Evolutionary conservation across 805 yeast genomes (phyloP), one percentile per base, ranked within the genome.

Genomic region (Spathaspora passalidarum): DNA sequence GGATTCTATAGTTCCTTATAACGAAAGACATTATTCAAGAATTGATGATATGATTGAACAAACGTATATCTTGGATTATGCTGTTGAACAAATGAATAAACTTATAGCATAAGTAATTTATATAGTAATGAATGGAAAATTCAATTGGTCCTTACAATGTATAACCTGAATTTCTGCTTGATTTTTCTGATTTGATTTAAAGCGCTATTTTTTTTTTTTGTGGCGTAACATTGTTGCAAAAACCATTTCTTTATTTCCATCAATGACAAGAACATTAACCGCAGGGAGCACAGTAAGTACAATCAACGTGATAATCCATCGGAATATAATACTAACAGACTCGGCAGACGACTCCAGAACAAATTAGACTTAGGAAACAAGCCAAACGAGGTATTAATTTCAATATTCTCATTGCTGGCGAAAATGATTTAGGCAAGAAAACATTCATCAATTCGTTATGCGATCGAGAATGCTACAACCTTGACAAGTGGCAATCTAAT

Each of bases 1-100:
- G 8, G 95, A 86, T 47, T 75, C 85, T n/a, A 78, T 94, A 45
- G 65, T 88, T 34, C 96, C 98, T 2, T 94, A 94, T 64, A 86
- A 86, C 51, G 89, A 88, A 58, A 81, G 98, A 56, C 99, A 94
- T 65, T 84, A 75, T 59, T 60, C 72, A 32, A 77, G 99, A 51
- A 68, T 88, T 21, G 96, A 87, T 50, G 89, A 79, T 36, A 68
- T 94, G 61, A 66, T 90, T 32, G 97, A 94, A 64, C 88, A 88
- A 60, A 89, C 96, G 59, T 92, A 78, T 57, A 73, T 88, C 40
- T 64, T 94, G 49, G 98, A 94, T 58, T 94, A 86, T 56, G 85
- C 91, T 6, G 77, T 91, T 46, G 82, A 81, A 44, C 86, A 87
- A 60, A 90, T 86, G 88, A 80, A 78, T 54, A 53, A 52, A 39